Evolutionary conservation across 495 filamentous ascomycete species (phyloP).

Genomic region (Schizothecium vesticola): DNA sequence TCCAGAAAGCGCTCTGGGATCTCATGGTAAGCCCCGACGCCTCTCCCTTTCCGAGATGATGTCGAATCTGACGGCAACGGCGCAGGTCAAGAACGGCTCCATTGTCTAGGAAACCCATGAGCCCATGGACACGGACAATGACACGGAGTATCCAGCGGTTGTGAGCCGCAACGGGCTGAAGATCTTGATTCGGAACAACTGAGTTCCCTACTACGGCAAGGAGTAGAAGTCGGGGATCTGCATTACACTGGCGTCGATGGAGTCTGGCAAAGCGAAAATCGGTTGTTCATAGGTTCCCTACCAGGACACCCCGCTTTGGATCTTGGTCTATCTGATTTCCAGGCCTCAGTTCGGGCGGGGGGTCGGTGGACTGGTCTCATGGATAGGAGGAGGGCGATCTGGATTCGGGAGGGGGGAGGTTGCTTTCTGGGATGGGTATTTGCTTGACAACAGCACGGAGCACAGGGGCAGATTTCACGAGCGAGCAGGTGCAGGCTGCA

Average conservation of each 20-base stretch:
- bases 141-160: not conserved
- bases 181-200: not conserved
- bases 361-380: not conserved
- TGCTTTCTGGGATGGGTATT: conserved; percentile 1
- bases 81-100: conserved; percentile 23
- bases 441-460: conserved; percentile 1
- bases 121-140: not conserved
- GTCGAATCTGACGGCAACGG: not conserved
- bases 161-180: not conserved
- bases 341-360: not conserved
- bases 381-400: not conserved
- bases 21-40: conserved; percentile 45
- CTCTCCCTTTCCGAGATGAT: not conserved
- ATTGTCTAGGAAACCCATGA: conserved; percentile 12
- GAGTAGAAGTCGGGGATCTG: not conserved
- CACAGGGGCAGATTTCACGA: not conserved
- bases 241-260: conserved; percentile 16
- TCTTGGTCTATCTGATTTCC: not conserved
- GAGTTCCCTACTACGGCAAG: not conserved
- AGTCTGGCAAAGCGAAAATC: conserved; percentile 15
- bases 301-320: not conserved
- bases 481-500: not conserved
- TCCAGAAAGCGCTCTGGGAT: conserved; percentile 91
- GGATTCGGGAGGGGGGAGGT: not conserved
- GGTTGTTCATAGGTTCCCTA: not conserved